Evolutionary conservation across 306 rosid species (phyloP), one percentile per base, ranked within the genome.

Genomic region (Quercus parvula): DNA sequence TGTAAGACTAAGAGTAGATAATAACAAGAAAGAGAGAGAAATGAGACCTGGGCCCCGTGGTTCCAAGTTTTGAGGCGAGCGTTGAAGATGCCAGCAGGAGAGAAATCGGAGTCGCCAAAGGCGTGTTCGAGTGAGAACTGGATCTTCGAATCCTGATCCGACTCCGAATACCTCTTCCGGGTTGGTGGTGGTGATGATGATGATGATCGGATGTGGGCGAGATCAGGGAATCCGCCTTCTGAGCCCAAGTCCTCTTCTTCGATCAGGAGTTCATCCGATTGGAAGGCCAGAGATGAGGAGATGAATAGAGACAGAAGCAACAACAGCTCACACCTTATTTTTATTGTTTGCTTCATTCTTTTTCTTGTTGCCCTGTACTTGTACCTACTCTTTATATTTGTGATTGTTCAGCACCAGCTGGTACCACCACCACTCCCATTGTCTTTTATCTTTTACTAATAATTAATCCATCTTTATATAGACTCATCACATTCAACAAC

Each of bases 201-300:
- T 17, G 84, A 22, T 51, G 88, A 75, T 49, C 80, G 79, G 1
- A 80, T 79, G 56, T 68, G 79, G 9, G 75, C 61, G 75, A 85
- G 77, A 70, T 78, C 89, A 74, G 81, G 85, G 62, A 68, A 25
- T 19, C 92, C 98, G 24, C 97, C 97, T 88, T 95, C 97, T n/a
- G 88, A 85, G 25, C 97, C 95, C 62, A 92, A 92, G 79, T 95
- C 99, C 20, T 92, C 98, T 81, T 95, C 98, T 83, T 95, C 99
- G 27, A 86, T 52, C 79, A 91, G 92, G 69, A 95, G 98, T 86
- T 95, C 99, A 12, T 95, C 99, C 56, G 99, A 95, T 81, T 93
- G 96, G 75, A 95, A 95, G 84, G 91, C 94, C 28, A 75, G 17
- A 62, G 88, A 75, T 24, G 70, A 73, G 64, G 78, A 72, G 22